A percentile compares a stretch with the other conserved stretches of the same genome.
Conservation (phyloP, 495 filamentous ascomycete species). For the Echria macrotheca region DNA sequence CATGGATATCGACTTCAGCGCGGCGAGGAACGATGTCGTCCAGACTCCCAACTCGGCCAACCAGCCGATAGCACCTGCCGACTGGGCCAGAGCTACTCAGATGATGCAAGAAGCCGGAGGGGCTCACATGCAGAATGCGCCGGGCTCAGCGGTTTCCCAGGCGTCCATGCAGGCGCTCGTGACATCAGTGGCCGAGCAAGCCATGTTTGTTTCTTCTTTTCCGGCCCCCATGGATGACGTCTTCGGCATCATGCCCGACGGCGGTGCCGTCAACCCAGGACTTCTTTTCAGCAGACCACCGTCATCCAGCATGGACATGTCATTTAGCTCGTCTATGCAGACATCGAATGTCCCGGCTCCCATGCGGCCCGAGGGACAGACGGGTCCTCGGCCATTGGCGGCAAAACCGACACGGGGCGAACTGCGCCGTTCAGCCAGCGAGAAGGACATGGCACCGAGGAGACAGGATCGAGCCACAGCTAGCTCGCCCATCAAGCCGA, state of each 20-base stretch:
- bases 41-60: slow-evolving; percentile 29
- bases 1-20: slow-evolving; percentile 54
- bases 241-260: slow-evolving; percentile 34
- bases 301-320: slow-evolving; percentile 37
- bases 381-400: slow-evolving; percentile 9
- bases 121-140: slow-evolving; percentile 24
- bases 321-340: slow-evolving; percentile 30
- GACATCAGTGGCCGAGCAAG: slow-evolving; percentile 30
- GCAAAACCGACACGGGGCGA: slow-evolving; percentile 26
- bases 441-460: slow-evolving; percentile 30
- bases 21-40: slow-evolving; percentile 30
- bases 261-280: slow-evolving; percentile 39
- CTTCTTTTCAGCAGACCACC: slow-evolving; percentile 43
- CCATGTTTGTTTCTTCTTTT: slow-evolving; percentile 37
- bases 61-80: slow-evolving; percentile 37
- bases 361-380: slow-evolving; percentile 14
- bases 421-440: slow-evolving; percentile 39
- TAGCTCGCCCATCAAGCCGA: slow-evolving; percentile 49
- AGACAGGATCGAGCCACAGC: slow-evolving; percentile 41
- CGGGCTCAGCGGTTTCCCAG: slow-evolving; percentile 35
- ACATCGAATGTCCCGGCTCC: slow-evolving; percentile 23
- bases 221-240: slow-evolving; percentile 34
- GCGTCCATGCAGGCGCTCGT: slow-evolving; percentile 32
- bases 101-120: slow-evolving; percentile 39
- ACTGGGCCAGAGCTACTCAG: slow-evolving; percentile 46